These are phyloP conservation scores for Musa schizocarpa DNA, from an alignment of 176 grass and related monocot species.

Conservation along the genomic window DNA sequence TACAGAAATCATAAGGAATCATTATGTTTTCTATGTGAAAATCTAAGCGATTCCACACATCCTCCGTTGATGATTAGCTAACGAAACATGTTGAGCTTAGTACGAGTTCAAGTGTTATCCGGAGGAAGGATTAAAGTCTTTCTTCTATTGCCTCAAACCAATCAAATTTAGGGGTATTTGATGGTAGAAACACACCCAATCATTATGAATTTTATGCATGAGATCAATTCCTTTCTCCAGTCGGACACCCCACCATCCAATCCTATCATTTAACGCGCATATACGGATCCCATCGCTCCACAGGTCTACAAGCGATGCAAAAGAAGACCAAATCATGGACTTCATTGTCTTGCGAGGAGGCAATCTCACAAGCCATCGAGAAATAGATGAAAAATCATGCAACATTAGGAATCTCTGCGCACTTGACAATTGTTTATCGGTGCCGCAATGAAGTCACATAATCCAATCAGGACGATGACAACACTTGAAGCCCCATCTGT, in stretches of 20 bases:
- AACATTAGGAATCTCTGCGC: neutral
- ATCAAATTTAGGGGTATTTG: neutral
- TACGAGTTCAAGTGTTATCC: no score
- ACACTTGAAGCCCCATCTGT: neutral
- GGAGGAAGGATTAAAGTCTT: no score
- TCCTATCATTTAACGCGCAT: constrained; percentile 2
- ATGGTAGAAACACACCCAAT: neutral
- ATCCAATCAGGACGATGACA: neutral
- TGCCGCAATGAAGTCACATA: neutral
- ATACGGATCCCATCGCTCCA: neutral
- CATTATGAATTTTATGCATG: neutral
- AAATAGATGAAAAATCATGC: neutral
- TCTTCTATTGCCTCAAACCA: no score
- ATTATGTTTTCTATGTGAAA: no score
- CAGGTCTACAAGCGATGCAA: neutral
- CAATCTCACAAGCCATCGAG: neutral
- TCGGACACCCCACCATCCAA: constrained; percentile 1
- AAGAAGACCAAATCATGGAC: no score
- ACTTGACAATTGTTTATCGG: neutral
- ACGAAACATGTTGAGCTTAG: no score
- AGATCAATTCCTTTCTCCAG: neutral
- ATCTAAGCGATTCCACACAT: no score
- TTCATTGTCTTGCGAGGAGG: no score
- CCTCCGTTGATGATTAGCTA: no score
- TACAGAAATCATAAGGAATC: no score